These are phyloP conservation scores for Acer yangbiense DNA, from an alignment of 345 rosid genomes.

Conservation along the genomic window DNA sequence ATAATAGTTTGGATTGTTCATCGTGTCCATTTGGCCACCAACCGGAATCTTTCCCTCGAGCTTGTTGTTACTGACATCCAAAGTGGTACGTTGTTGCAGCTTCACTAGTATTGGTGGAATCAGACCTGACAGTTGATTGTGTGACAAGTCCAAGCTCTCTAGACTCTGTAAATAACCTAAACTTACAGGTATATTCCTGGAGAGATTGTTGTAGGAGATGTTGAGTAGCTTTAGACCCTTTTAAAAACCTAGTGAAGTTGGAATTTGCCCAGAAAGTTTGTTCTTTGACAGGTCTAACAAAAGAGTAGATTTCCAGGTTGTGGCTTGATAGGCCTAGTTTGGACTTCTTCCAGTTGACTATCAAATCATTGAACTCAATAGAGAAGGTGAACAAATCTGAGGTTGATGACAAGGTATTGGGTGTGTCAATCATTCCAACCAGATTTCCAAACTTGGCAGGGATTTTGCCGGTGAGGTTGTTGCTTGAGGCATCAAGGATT, in stretches of 20 bases:
- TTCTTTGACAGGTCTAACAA: conserved; percentile 37
- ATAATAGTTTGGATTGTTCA: conserved; percentile 27
- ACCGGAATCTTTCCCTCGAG: conserved; percentile 35
- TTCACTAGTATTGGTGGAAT: conserved; percentile 30
- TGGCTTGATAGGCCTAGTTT: conserved; percentile 33
- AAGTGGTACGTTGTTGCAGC: conserved; percentile 24
- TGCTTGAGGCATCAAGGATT: conserved; percentile 38
- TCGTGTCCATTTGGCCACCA: conserved; percentile 39
- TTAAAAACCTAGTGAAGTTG: conserved; percentile 29
- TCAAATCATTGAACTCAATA: conserved; percentile 27
- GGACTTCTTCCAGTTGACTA: conserved; percentile 33
- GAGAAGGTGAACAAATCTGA: conserved; percentile 20
- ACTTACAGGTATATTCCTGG: conserved; percentile 29
- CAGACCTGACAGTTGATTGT: conserved; percentile 31
- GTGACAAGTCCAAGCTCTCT: conserved; percentile 43
- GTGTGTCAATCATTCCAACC: conserved; percentile 33
- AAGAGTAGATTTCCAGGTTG: conserved; percentile 36
- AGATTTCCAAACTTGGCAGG: conserved; percentile 29
- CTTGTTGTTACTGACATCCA: conserved; percentile 35
- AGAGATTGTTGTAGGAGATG: conserved; percentile 31
- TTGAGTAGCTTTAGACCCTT: conserved; percentile 34
- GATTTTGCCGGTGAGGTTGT: conserved; percentile 29
- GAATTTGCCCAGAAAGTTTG: conserved; percentile 29
- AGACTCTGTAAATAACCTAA: conserved; percentile 30
- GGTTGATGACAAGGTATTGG: conserved; percentile 2